Base-by-base conservation (phyloP, 495 filamentous ascomycete species). In the Parmelia sp. region DNA sequence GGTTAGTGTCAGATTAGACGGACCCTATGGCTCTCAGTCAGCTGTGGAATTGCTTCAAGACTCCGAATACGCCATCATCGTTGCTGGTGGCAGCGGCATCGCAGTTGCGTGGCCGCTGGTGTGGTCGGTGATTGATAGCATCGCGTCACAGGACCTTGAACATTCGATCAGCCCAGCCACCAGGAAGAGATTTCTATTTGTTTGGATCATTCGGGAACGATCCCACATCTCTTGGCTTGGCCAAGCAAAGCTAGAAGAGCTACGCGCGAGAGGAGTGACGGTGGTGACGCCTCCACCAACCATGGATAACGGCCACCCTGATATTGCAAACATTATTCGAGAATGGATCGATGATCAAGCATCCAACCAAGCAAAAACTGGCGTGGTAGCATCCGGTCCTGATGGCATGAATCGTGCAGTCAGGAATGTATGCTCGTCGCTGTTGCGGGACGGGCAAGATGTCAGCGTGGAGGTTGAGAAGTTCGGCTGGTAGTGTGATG, bases 1-100 rank as follows among this genome's bases (percentile, higher is more conserved):
- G 1, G 72, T 78, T 0, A 42, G 65, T 0, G 70, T 84, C 42
- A 72, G 77, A 40, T 21, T 81, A 15, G 83, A 87, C 65, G 83
- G 85, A 0, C 83, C 86, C 0, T 87, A 87, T 64, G 85, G 86
- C 44, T 82, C 80, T 35, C 75, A 57, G 57, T 75, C 76, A 42
- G 77, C 79, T 14, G 71, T 73, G 49, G 65, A 77, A 25, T 70
- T 80, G 68, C 69, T 84, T 1, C 70, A 57, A 25, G 69, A 72
- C n/a, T 73, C 74, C 64, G 69, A 77, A 40, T 71, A 76, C 33
- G 74, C 78, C 7, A 63, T 88, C 21, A 63, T 87, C 19, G 74
- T 88, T n/a, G 83, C 84, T 8, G 84, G 85, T 9, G 85, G 86
- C 15, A 83, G 80, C 21, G 85, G 84, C n/a, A 83, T 87, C 42